Conservation (phyloP, 768 basidiomycete species). For the Trametes gibbosa region DNA sequence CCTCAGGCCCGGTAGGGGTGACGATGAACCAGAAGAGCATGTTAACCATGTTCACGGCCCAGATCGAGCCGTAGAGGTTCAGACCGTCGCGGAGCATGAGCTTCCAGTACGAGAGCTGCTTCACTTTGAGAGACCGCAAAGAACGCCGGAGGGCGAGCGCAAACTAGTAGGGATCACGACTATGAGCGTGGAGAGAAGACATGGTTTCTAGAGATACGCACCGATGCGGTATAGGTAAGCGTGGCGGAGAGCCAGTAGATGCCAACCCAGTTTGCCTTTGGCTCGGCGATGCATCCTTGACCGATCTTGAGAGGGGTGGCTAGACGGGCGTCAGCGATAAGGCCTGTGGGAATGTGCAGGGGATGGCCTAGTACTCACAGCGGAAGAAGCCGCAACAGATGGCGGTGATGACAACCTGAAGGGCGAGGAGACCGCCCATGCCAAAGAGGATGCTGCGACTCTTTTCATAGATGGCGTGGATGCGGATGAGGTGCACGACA, state of each 20-base stretch:
- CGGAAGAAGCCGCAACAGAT: slow-evolving; percentile 77
- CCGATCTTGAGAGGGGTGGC: slow-evolving; percentile 69
- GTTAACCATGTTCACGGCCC: slow-evolving; percentile 79
- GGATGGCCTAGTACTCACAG: slow-evolving; percentile 39
- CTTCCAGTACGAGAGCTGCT: slow-evolving; percentile 69
- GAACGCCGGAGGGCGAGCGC: slow-evolving; percentile 61
- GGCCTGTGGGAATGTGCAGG: neutral
- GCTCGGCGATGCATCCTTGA: slow-evolving; percentile 87
- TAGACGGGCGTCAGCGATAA: slow-evolving; percentile 22
- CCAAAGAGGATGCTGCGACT: slow-evolving; percentile 48
- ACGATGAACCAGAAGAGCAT: slow-evolving; percentile 87
- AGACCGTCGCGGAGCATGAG: slow-evolving; percentile 88
- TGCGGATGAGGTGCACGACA: slow-evolving; percentile 71
- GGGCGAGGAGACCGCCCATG: slow-evolving; percentile 58
- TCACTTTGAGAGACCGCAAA: slow-evolving; percentile 52
- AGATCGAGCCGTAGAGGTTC: slow-evolving; percentile 81
- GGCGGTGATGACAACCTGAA: slow-evolving; percentile 72
- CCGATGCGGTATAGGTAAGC: slow-evolving; percentile 65
- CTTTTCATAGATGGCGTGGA: slow-evolving; percentile 78
- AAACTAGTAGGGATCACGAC: slow-evolving; percentile 40
- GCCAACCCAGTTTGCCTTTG: slow-evolving; percentile 76
- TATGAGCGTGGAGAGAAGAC: neutral
- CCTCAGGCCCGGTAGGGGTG: slow-evolving; percentile 54
- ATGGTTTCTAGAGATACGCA: slow-evolving; percentile 30
- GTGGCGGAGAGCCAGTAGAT: slow-evolving; percentile 85